These are phyloP conservation scores for Cystofilobasidium capitatum DNA, from an alignment of 768 basidiomycete species.

Conservation along the genomic window DNA sequence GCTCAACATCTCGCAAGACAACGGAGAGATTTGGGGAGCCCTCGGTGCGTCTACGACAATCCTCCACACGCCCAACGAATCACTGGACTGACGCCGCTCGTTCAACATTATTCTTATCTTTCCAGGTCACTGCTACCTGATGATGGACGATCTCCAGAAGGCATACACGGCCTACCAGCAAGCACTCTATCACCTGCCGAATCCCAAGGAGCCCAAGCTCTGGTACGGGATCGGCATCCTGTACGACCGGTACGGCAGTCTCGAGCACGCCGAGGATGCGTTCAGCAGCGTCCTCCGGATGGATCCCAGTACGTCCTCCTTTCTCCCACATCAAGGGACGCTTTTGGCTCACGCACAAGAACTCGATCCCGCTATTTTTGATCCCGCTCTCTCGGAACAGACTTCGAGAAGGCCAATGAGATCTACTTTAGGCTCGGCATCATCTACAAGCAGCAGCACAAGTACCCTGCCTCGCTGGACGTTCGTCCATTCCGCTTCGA, in stretches of 20 bases:
- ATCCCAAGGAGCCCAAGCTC: constrained; percentile 95
- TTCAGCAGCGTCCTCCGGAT: constrained; percentile 91
- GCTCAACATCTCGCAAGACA: constrained; percentile 79
- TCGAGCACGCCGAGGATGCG: constrained; percentile 98
- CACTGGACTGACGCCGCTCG: background rate
- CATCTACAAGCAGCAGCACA: constrained; percentile 98
- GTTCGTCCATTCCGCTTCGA: too few species aligned
- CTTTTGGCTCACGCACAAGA: background rate
- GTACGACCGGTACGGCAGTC: constrained; percentile 93
- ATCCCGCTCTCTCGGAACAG: constrained; percentile 39
- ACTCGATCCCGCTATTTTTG: too few species aligned
- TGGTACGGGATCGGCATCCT: constrained; percentile 99
- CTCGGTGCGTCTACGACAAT: constrained; percentile 49
- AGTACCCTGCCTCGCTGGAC: constrained; percentile 73
- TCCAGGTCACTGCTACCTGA: constrained; percentile 89
- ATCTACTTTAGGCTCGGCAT: constrained; percentile 96
- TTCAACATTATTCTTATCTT: background rate
- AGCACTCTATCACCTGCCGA: constrained; percentile 86
- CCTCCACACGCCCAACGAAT: background rate
- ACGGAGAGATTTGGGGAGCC: constrained; percentile 97
- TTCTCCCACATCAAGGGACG: background rate
- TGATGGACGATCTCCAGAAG: constrained; percentile 98
- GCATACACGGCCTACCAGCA: constrained; percentile 98
- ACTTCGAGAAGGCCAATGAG: constrained; percentile 97
- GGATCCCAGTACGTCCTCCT: constrained; percentile 68